Evolutionary conservation across 345 rosid species (phyloP), one percentile per base, ranked within the genome.

Genomic region (Syzygium aromaticum): DNA sequence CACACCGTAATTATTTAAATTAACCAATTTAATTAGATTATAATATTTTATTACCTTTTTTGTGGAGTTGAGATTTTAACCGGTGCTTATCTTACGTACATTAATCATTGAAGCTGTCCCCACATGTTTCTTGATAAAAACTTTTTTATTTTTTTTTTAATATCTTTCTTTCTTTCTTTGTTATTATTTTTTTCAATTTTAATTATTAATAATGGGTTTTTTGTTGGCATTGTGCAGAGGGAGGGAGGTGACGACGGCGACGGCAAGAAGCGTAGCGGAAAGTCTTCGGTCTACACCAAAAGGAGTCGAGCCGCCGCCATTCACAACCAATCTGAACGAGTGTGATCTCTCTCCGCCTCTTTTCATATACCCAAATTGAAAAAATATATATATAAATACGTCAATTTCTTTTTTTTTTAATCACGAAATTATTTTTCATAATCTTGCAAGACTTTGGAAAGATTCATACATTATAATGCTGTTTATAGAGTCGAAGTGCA

Each of bases 301-400:
- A 91, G 98, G 90, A 95, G 97, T 88, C 89, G 99, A 85, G 99
- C 99, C 84, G 99, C 99, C 22, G 99, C 97, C 40, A 92, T 98
- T 87, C 99, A 98, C 89, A 98, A 96, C 92, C 99, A 96, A 89
- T 98, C 99, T 64, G 99, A 98, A 93, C 94, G 99, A 27, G 99
- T 97, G 94, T 8, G 54, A 17, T 30, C 73, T 77, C n/a, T 30
- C 8, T n/a, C 77, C 9, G 53, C 85, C 67, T 84, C 52, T n/a
- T 25, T 84, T 38, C 4, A 4, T 30, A 21, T 54, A 23, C 63
- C 63, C 63, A 57, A 73, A 38, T 19, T 27, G 19, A 40, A 30
- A 16, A 67, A 16, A 16, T 8, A 43, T 43, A 5, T 43, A 43
- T 43, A 59, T 8, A 64, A 17, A 67, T 30, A 30, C 3, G 22